Evolutionary conservation across 352 stramenopile genomes (phyloP).

Genomic region (Globisporangium emineosum): DNA sequence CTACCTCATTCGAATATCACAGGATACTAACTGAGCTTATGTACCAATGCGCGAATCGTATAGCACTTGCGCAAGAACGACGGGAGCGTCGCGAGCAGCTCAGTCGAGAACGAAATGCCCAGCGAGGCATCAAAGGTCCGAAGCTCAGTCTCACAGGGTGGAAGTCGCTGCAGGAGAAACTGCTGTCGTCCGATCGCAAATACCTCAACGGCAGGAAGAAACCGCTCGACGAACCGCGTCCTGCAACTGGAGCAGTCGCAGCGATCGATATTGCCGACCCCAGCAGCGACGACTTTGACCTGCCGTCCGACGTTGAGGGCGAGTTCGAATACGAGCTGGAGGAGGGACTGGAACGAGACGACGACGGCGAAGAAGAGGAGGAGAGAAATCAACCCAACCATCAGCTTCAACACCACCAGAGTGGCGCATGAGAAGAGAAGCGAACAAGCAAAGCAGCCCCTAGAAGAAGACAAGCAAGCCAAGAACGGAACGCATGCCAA

Average conservation of each 20-base stretch:
- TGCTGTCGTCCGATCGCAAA: slow-evolving; percentile 23
- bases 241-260: not conserved
- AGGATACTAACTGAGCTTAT: not conserved
- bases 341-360: not conserved
- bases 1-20: not conserved
- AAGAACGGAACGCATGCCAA: not conserved
- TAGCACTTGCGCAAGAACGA: not conserved
- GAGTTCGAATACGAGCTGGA: not conserved
- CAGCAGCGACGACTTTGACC: not conserved
- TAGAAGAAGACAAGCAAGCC: not conserved
- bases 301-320: not conserved
- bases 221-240: not conserved
- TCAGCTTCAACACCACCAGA: not conserved
- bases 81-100: slow-evolving; percentile 5
- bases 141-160: slow-evolving; percentile 38
- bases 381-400: not conserved
- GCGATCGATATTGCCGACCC: not conserved
- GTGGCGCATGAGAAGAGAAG: not conserved
- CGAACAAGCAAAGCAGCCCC: not conserved
- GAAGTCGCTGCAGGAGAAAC: slow-evolving; percentile 48
- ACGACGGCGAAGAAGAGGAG: not conserved
- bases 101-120: slow-evolving; percentile 4
- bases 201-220: slow-evolving; percentile 6
- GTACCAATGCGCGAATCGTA: not conserved
- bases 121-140: slow-evolving; percentile 20